Conservation (phyloP, 176 grass and related monocot genomes). For the Otatea glauca region DNA sequence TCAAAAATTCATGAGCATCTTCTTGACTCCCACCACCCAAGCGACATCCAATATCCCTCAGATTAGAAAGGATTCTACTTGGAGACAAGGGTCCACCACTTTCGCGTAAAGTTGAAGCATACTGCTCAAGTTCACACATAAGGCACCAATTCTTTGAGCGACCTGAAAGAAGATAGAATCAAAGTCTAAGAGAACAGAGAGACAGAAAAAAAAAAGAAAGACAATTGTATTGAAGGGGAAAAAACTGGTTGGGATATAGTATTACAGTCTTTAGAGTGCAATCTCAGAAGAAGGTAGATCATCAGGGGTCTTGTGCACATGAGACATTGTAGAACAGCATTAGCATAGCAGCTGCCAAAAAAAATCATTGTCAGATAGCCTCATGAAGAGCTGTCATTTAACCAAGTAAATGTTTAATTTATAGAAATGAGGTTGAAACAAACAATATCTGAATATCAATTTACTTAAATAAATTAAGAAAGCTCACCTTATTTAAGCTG, state of each 20-base stretch:
- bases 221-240: background rate
- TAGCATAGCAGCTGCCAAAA: constrained; percentile 92
- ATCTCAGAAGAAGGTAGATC: constrained; percentile 93
- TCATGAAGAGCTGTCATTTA: constrained; percentile 28
- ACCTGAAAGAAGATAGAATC: constrained; percentile 61
- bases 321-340: constrained; percentile 99
- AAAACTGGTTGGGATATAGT: constrained; percentile 40
- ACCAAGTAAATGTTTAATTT: constrained; percentile 20
- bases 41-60: constrained; percentile 85
- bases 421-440: constrained; percentile 8
- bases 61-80: constrained; percentile 92
- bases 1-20: constrained; percentile 99
- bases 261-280: constrained; percentile 98
- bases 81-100: constrained; percentile 77
- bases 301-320: constrained; percentile 96
- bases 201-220: constrained; percentile 8
- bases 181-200: constrained; percentile 32
- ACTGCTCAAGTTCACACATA: constrained; percentile 98
- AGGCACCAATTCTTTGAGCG: constrained; percentile 92
- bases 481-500: background rate
- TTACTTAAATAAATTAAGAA: constrained; percentile 21
- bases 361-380: constrained; percentile 30
- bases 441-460: background rate
- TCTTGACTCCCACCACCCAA: constrained; percentile 98
- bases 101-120: constrained; percentile 87